Evolutionary conservation across 1,139 yeast genomes (phyloP).

Genomic region (Blastobotrys raffinosifermentans): DNA sequence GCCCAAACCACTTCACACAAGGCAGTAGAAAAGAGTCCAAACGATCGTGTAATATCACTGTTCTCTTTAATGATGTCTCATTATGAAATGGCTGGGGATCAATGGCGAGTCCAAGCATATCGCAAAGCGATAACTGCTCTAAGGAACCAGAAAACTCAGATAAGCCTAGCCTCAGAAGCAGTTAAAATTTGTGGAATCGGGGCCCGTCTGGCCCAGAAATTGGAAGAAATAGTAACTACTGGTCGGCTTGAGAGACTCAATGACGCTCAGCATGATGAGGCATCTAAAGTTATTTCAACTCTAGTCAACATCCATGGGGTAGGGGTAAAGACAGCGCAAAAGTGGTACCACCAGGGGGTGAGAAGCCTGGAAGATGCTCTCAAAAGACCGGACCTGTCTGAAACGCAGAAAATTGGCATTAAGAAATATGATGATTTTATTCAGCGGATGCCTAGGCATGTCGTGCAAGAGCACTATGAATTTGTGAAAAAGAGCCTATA

Average conservation of each 20-base stretch:
- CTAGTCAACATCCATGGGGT: slow-evolving; percentile 49
- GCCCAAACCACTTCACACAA: slow-evolving; percentile 6
- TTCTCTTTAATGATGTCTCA: slow-evolving; percentile 38
- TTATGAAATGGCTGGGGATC: slow-evolving; percentile 38
- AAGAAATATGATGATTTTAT: slow-evolving; percentile 49
- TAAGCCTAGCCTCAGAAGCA: slow-evolving; percentile 41
- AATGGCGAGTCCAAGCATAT: slow-evolving; percentile 43
- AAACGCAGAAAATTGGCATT: slow-evolving; percentile 42
- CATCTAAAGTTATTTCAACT: slow-evolving; percentile 29
- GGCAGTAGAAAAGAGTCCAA: slow-evolving; percentile 24
- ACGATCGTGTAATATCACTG: slow-evolving; percentile 34
- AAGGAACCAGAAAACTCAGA: slow-evolving; percentile 27
- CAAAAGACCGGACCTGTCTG: slow-evolving; percentile 33
- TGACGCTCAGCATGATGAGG: slow-evolving; percentile 24
- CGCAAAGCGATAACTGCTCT: slow-evolving; percentile 41
- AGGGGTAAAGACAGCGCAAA: slow-evolving; percentile 43
- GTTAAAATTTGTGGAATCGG: slow-evolving; percentile 42
- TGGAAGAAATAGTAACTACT: slow-evolving; percentile 43
- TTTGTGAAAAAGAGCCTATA: slow-evolving; percentile 32
- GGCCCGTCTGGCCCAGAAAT: slow-evolving; percentile 41
- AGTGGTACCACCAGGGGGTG: slow-evolving; percentile 40
- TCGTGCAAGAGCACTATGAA: slow-evolving; percentile 40
- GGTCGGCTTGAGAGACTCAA: slow-evolving; percentile 39
- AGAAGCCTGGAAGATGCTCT: slow-evolving; percentile 40
- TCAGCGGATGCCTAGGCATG: slow-evolving; percentile 42